Evolutionary conservation across 139 green algal genomes (phyloP).

Genomic region (Spirogloea muscicola): DNA sequence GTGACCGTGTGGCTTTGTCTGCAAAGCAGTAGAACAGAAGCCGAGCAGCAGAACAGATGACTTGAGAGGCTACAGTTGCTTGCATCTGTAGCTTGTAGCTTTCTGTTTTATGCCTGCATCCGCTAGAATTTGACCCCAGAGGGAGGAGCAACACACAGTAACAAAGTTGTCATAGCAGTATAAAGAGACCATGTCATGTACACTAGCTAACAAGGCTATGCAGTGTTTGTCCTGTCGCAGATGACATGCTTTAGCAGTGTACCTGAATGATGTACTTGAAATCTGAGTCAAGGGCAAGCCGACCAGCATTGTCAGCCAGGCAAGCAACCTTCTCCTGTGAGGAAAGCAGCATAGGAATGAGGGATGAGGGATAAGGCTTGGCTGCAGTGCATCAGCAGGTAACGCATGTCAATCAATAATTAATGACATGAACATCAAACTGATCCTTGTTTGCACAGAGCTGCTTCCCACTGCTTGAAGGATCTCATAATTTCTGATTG

Average conservation of each 20-base stretch:
- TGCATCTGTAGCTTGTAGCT: background rate
- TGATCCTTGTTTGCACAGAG: too few species aligned
- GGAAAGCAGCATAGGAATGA: too few species aligned
- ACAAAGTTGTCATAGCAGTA: too few species aligned
- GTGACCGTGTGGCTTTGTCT: slow-evolving; percentile 96
- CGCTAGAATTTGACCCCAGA: background rate
- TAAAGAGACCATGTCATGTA: too few species aligned
- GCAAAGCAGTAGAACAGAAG: slow-evolving; percentile 31
- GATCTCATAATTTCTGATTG: too few species aligned
- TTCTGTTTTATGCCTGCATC: background rate
- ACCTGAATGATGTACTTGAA: slow-evolving; percentile 64
- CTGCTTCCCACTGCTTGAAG: too few species aligned
- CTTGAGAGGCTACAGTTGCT: background rate
- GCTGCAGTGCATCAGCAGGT: too few species aligned
- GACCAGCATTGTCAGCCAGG: slow-evolving; percentile 80
- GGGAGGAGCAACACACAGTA: background rate
- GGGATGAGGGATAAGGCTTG: too few species aligned
- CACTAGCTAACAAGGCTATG: too few species aligned
- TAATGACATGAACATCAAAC: too few species aligned
- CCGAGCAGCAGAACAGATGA: background rate
- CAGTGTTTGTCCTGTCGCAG: too few species aligned
- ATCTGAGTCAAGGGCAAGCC: slow-evolving; percentile 70
- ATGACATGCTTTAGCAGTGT: too few species aligned
- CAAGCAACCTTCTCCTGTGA: slow-evolving; percentile 96
- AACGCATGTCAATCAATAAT: slow-evolving; percentile 2